Evolutionary conservation across 176 grass and related monocot genomes (phyloP).

Genomic region (Cenchrus fungigraminus): DNA sequence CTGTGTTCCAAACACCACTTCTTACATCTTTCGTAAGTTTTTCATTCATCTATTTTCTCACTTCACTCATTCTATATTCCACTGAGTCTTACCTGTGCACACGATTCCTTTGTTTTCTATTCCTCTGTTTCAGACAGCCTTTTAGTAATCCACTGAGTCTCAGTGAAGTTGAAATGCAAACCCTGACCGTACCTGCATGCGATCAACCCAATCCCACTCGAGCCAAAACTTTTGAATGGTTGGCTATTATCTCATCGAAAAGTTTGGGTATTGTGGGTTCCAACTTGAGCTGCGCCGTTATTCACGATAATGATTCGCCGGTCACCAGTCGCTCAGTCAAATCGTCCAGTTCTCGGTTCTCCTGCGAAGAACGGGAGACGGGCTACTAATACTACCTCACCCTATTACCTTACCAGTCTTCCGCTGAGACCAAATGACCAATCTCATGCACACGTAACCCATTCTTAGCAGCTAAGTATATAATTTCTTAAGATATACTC

Average conservation of each 20-base stretch:
- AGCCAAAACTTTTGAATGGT: slow-evolving; percentile 17
- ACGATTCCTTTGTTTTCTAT: too few species aligned
- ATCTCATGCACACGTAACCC: not conserved
- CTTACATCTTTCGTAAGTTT: too few species aligned
- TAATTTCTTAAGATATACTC: too few species aligned
- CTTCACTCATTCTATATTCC: too few species aligned
- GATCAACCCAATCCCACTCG: not conserved
- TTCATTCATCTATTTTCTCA: too few species aligned
- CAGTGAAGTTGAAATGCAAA: not conserved
- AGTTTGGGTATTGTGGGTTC: not conserved
- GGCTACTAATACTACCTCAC: too few species aligned
- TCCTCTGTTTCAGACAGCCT: too few species aligned
- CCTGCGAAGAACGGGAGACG: not conserved
- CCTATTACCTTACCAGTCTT: not conserved
- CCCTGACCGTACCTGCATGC: not conserved
- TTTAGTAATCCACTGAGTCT: not conserved
- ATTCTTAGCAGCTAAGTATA: not conserved
- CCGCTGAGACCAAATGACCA: not conserved
- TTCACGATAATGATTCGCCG: not conserved
- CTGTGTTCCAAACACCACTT: too few species aligned
- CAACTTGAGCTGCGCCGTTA: not conserved
- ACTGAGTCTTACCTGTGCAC: too few species aligned
- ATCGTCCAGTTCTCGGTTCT: slow-evolving; percentile 19
- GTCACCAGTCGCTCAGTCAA: slow-evolving; percentile 18
- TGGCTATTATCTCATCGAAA: not conserved